These are phyloP conservation scores for Periconia macrospinosa DNA, from an alignment of 2,329 filamentous ascomycete species.

Conservation along the genomic window DNA sequence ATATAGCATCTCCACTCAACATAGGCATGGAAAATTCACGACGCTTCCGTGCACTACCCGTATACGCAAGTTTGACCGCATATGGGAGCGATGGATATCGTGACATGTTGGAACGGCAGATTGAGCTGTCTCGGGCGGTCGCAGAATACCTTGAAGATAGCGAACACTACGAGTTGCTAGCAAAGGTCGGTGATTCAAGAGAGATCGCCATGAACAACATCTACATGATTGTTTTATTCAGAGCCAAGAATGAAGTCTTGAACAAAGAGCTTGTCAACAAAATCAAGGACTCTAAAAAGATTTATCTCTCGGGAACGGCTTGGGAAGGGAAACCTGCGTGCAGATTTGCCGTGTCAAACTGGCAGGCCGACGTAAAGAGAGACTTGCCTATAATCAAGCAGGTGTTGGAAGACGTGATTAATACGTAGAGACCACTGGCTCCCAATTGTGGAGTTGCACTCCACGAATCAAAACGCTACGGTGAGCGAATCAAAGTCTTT, in stretches of 20 bases:
- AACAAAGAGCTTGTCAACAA: slow-evolving; percentile 69
- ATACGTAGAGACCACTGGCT: not conserved
- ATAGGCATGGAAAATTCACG: slow-evolving; percentile 89
- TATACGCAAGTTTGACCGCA: slow-evolving; percentile 76
- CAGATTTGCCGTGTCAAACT: slow-evolving; percentile 84
- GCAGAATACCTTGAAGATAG: slow-evolving; percentile 65
- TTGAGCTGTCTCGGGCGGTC: slow-evolving; percentile 68
- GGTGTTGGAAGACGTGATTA: slow-evolving; percentile 57
- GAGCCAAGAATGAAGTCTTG: slow-evolving; percentile 64
- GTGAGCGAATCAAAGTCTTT: too few species aligned
- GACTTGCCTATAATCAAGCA: slow-evolving; percentile 68
- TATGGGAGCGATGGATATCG: slow-evolving; percentile 72
- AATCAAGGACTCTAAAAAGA: slow-evolving; percentile 73
- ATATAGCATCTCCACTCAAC: slow-evolving; percentile 79
- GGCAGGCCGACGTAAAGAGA: slow-evolving; percentile 70
- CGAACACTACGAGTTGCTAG: slow-evolving; percentile 68
- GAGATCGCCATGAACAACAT: slow-evolving; percentile 54
- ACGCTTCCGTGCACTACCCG: slow-evolving; percentile 86
- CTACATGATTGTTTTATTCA: slow-evolving; percentile 76
- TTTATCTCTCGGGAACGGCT: slow-evolving; percentile 80
- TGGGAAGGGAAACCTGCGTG: slow-evolving; percentile 76
- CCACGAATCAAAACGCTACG: too few species aligned
- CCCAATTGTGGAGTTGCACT: too few species aligned
- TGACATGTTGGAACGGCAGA: slow-evolving; percentile 72
- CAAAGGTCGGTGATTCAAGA: slow-evolving; percentile 44